Base-by-base conservation (phyloP, 805 yeast genomes). In the Lachancea fermentati region DNA sequence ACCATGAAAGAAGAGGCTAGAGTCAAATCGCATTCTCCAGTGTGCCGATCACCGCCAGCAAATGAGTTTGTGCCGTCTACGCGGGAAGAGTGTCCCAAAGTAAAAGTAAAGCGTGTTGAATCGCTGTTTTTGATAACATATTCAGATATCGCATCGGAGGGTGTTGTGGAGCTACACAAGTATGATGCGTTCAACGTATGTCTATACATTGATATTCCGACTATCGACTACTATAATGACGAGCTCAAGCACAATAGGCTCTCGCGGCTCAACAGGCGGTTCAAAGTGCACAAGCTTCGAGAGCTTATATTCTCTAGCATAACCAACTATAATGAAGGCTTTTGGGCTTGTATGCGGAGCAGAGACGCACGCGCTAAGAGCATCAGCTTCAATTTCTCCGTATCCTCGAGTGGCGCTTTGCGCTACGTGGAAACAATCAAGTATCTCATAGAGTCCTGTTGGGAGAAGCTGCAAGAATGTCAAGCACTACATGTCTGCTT, bases 221-320 rank as follows among this genome's bases (percentile, higher is more conserved):
- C 63, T 5, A 58, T 61, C 3, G 66, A 61, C 41, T 60, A 57
- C 43, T 57, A 61, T 43, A 58, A 52, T 31, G 63, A 60, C 45
- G 60, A 58, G 42, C 37, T 58, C 19, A 46, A 47, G 13, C 54
- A 57, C 36, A 45, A 45, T 11, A 55, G 50, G 42, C 43, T 57
- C 15, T 51, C 58, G 15, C 51, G 50, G 37, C 49, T 60, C 22
- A 58, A 58, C 41, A 58, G 47, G 38, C 54, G 50, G 38, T 52
- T 60, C 34, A 61, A 58, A 39, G 33, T 61, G 19, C 60, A 57
- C 36, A 48, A 47, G 22, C 39, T 60, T 37, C 52, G 50, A 36
- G 49, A 52, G 12, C 41, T 41, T 12, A 54, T 61, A 5, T 51
- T 57, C 44, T 43, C 53, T 22, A 45, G 55, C 14, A 47, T 61